Conservation (phyloP, 768 basidiomycete species). For the Hysterangium stoloniferum region DNA sequence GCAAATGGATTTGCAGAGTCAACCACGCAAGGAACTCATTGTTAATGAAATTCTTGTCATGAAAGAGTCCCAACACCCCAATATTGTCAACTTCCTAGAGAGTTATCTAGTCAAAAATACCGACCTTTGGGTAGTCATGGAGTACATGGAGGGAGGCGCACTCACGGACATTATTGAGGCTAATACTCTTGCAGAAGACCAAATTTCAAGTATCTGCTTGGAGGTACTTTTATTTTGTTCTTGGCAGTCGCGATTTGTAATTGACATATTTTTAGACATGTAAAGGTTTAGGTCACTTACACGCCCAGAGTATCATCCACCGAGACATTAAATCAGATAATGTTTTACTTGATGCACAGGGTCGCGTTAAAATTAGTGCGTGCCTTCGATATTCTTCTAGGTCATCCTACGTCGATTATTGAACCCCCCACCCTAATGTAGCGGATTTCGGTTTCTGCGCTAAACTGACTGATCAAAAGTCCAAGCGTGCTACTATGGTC, state of each 20-base stretch:
- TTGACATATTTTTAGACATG: slow-evolving; percentile 57
- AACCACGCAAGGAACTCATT: slow-evolving; percentile 94
- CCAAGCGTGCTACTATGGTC: slow-evolving; percentile 97
- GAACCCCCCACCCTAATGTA: slow-evolving; percentile 26
- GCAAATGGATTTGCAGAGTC: slow-evolving; percentile 94
- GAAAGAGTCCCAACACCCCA: slow-evolving; percentile 96
- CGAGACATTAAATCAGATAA: slow-evolving; percentile 98
- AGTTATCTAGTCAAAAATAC: slow-evolving; percentile 82
- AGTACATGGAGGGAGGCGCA: slow-evolving; percentile 98
- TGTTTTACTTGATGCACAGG: slow-evolving; percentile 84
- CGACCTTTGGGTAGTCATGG: slow-evolving; percentile 98
- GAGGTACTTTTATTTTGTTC: slow-evolving; percentile 56
- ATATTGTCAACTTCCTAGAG: slow-evolving; percentile 93
- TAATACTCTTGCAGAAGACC: slow-evolving; percentile 90
- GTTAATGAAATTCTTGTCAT: slow-evolving; percentile 98
- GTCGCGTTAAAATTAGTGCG: slow-evolving; percentile 96
- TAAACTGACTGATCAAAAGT: slow-evolving; percentile 92
- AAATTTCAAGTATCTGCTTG: slow-evolving; percentile 84
- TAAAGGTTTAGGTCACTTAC: slow-evolving; percentile 87
- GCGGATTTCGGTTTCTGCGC: slow-evolving; percentile 98
- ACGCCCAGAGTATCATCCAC: slow-evolving; percentile 92
- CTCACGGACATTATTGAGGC: slow-evolving; percentile 97
- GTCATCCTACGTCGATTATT: background rate
- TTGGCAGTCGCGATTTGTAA: background rate
- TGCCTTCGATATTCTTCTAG: slow-evolving; percentile 14